Evolutionary conservation across 2,329 filamentous ascomycete species (phyloP).

Genomic region (Rhynchosporium agropyri): DNA sequence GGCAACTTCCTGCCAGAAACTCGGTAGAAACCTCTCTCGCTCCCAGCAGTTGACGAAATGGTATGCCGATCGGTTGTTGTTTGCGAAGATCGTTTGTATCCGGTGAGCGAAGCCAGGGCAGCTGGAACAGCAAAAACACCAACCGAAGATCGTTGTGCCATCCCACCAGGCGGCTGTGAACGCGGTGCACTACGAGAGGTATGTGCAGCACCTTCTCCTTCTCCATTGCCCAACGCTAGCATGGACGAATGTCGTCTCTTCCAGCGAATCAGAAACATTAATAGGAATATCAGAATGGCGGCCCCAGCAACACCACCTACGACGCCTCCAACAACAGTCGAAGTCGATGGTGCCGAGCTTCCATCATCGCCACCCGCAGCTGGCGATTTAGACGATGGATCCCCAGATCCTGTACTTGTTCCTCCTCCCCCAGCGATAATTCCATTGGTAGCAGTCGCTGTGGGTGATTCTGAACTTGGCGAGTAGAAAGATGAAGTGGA

Average conservation of each 20-base stretch:
- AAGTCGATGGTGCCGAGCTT: conserved; percentile 32
- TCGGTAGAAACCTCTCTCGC: conserved; percentile 64
- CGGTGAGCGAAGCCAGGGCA: conserved; percentile 51
- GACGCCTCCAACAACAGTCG: conserved; percentile 40
- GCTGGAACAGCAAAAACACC: conserved; percentile 52
- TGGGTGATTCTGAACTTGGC: conserved; percentile 8
- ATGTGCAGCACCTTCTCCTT: conserved; percentile 41
- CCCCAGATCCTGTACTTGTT: conserved; percentile 13
- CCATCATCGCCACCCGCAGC: conserved; percentile 27
- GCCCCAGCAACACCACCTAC: conserved; percentile 55
- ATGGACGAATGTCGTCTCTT: conserved; percentile 53
- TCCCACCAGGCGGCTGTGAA: conserved; percentile 40
- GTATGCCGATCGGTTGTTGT: conserved; percentile 38
- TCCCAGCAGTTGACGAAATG: conserved; percentile 43
- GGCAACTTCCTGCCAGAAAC: conserved; percentile 67
- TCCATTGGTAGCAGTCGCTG: conserved; percentile 5
- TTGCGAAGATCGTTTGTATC: conserved; percentile 44
- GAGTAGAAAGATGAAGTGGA: conserved; percentile 24
- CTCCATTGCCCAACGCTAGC: conserved; percentile 49
- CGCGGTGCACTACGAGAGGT: conserved; percentile 35
- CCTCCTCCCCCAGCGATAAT: conserved; percentile 4
- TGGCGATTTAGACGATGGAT: conserved; percentile 29
- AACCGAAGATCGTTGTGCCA: conserved; percentile 51
- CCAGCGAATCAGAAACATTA: conserved; percentile 55
- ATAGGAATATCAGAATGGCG: conserved; percentile 55